Evolutionary conservation across 2,329 filamentous ascomycete species (phyloP).

Genomic region (Penicillium fuscoglaucum): DNA sequence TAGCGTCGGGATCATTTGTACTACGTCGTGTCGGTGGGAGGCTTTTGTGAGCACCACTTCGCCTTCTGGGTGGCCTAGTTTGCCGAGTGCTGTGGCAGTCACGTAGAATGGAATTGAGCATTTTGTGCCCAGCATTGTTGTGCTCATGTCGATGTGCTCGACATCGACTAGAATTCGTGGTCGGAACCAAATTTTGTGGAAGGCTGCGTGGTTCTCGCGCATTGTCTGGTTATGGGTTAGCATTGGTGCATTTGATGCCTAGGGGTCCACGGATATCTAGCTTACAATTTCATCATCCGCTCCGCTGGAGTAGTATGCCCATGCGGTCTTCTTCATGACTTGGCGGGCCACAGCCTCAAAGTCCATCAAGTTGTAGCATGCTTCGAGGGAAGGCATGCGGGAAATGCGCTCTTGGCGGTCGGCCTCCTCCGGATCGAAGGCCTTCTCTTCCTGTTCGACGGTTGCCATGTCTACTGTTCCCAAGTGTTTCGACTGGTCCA

Average conservation of each 20-base stretch:
- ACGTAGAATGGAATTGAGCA: slow-evolving; percentile 90
- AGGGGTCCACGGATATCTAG: slow-evolving; percentile 17
- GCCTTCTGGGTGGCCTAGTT: slow-evolving; percentile 89
- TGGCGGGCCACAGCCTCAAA: slow-evolving; percentile 89
- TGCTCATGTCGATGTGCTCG: slow-evolving; percentile 79
- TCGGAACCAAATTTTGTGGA: slow-evolving; percentile 97
- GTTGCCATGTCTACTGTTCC: slow-evolving; percentile 87
- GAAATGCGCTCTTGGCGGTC: slow-evolving; percentile 72
- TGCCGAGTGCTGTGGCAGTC: slow-evolving; percentile 91
- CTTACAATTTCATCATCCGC: slow-evolving; percentile 84
- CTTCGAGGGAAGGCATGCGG: slow-evolving; percentile 74
- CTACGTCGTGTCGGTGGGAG: slow-evolving; percentile 79
- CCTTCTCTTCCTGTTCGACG: slow-evolving; percentile 66
- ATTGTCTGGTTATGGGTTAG: slow-evolving; percentile 63
- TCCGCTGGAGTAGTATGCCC: slow-evolving; percentile 96
- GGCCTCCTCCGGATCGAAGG: slow-evolving; percentile 68
- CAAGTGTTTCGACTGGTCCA: slow-evolving; percentile 81
- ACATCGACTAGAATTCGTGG: slow-evolving; percentile 88
- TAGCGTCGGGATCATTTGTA: slow-evolving; percentile 98
- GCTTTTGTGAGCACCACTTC: slow-evolving; percentile 88
- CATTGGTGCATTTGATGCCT: neutral
- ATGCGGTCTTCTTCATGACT: slow-evolving; percentile 94
- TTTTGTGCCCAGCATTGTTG: slow-evolving; percentile 90
- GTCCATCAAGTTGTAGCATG: slow-evolving; percentile 92
- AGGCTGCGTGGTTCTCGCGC: slow-evolving; percentile 92